Percentiles rank a stretch among this genome's conserved stretches.
Conservation (phyloP, 495 filamentous ascomycete species). For the Penicillium egyptiacum region DNA sequence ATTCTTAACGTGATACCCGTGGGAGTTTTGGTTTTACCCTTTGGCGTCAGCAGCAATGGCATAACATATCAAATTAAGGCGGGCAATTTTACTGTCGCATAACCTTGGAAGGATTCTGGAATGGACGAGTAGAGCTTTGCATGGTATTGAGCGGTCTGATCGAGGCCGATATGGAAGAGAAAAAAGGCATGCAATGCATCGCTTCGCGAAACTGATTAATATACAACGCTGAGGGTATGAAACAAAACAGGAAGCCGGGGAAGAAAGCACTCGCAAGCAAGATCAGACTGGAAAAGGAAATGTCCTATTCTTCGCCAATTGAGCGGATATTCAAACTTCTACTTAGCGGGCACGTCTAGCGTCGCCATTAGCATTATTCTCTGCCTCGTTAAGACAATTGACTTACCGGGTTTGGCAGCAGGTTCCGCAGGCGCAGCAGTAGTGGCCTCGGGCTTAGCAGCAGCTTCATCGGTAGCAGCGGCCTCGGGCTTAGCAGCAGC, state of each 20-base stretch:
- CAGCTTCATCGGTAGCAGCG: too few relatives aligned
- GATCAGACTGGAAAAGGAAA: neutral
- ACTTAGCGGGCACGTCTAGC: neutral
- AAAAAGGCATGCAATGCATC: constrained; percentile 4
- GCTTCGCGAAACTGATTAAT: neutral
- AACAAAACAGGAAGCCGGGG: constrained; percentile 1
- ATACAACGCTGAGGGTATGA: constrained; percentile 10
- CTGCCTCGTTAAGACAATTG: neutral
- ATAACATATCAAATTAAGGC: neutral
- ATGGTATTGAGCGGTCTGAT: constrained; percentile 4
- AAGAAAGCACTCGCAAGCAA: neutral
- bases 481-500: neutral
- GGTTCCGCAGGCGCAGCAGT: constrained; percentile 11
- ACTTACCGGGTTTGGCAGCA: constrained; percentile 24
- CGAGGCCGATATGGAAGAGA: neutral
- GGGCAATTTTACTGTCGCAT: neutral
- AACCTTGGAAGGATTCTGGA: neutral
- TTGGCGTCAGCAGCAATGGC: neutral
- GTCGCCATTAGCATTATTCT: neutral
- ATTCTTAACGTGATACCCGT: constrained; percentile 29
- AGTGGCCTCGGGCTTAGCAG: constrained; percentile 6
- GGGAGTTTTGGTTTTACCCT: neutral
- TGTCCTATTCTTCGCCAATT: neutral
- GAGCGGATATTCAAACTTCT: neutral
- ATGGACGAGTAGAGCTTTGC: neutral